phyloP scores from a whole-genome alignment of 2,329 filamentous ascomycete genomes.

The Xylaria polymorpha region DNA sequence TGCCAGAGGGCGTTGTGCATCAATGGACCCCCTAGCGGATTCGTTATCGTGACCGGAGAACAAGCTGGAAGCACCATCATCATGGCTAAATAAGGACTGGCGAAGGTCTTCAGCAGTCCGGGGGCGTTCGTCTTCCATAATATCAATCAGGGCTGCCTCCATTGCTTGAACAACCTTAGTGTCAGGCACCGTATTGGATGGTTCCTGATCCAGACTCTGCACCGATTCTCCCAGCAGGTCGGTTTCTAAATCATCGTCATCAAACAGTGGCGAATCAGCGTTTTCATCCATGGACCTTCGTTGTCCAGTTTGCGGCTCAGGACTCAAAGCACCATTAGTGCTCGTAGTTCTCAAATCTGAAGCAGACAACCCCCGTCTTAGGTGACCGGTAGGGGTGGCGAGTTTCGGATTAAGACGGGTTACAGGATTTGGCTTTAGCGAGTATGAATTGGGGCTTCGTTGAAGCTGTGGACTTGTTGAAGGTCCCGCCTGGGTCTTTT shows the following conservation, averaged over 20 bases:
- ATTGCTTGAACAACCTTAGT: conserved; percentile 89
- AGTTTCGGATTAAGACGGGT: conserved; percentile 56
- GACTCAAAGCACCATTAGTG: conserved; percentile 52
- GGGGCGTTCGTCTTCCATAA: conserved; percentile 81
- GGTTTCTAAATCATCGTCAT: conserved; percentile 82
- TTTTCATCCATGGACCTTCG: conserved; percentile 79
- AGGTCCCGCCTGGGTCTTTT: conserved; percentile 42
- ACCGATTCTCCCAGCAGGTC: conserved; percentile 78
- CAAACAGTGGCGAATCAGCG: conserved; percentile 71
- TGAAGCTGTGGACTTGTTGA: conserved; percentile 45
- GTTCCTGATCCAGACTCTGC: conserved; percentile 81
- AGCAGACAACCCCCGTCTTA: conserved; percentile 59
- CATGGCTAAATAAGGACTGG: conserved; percentile 73
- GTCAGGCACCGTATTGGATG: conserved; percentile 72
- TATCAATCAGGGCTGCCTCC: conserved; percentile 90
- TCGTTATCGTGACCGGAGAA: conserved; percentile 67
- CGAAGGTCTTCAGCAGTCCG: conserved; percentile 72
- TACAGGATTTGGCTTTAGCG: conserved; percentile 58
- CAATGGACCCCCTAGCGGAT: conserved; percentile 59
- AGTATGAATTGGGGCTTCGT: conserved; percentile 54
- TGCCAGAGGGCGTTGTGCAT: conserved; percentile 49
- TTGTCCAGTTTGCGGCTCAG: conserved; percentile 56
- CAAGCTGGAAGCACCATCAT: conserved; percentile 62
- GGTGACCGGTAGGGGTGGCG: conserved; percentile 46
- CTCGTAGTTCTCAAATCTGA: conserved; percentile 59